These are phyloP conservation scores for Phytophthora fragariae DNA, from an alignment of 352 stramenopile genomes.

Conservation along the genomic window DNA sequence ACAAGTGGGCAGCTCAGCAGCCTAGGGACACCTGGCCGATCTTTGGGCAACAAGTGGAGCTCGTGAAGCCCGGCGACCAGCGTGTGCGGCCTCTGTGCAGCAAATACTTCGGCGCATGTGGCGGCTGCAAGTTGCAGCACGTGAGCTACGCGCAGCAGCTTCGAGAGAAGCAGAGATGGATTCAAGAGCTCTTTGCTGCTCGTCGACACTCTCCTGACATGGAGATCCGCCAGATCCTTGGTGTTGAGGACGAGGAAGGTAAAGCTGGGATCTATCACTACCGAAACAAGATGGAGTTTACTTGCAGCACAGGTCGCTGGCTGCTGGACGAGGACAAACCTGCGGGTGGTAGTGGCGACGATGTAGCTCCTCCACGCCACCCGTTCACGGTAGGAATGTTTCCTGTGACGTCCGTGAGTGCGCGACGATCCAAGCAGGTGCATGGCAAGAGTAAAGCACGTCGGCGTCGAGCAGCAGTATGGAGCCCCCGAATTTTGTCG, in stretches of 20 bases:
- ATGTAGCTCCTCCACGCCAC: conserved; percentile 11
- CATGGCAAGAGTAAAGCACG: conserved; percentile 42
- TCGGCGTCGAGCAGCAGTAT: conserved; percentile 39
- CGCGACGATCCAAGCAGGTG: conserved; percentile 47
- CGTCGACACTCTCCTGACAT: conserved; percentile 40
- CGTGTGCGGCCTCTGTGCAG: conserved; percentile 49
- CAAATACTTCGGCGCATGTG: conserved; percentile 73
- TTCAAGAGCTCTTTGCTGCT: conserved; percentile 47
- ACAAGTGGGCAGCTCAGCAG: conserved; percentile 30
- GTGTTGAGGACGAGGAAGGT: conserved; percentile 22
- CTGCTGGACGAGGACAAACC: conserved; percentile 58
- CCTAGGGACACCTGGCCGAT: conserved; percentile 33
- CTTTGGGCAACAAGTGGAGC: conserved; percentile 46
- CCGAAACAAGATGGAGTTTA: conserved; percentile 90
- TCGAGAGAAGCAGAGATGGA: conserved; percentile 65
- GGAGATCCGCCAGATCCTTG: conserved; percentile 52
- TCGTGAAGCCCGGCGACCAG: conserved; percentile 42
- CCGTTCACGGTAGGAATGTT: conserved; percentile 81
- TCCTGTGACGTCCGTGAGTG: conserved; percentile 55
- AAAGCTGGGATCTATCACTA: conserved; percentile 49
- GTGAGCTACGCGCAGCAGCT: conserved; percentile 65
- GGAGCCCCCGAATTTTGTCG: conserved; percentile 74
- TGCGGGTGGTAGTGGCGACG: neutral
- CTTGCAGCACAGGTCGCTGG: conserved; percentile 79
- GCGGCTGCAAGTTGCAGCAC: conserved; percentile 79